These are phyloP conservation scores for Melanogaster broomeanus DNA, from an alignment of 768 basidiomycete genomes.

Conservation along the genomic window DNA sequence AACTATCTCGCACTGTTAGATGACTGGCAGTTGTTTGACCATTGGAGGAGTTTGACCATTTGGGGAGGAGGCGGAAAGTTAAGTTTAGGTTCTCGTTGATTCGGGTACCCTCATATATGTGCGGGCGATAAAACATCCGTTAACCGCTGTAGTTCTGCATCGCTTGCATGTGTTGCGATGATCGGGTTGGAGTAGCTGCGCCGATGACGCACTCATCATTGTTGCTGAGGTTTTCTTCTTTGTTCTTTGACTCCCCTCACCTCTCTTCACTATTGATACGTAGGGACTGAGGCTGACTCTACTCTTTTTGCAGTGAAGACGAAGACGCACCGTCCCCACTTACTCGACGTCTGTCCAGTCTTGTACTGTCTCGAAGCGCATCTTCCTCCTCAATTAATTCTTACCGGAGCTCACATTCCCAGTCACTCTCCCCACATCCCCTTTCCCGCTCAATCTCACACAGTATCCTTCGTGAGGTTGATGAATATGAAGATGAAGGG, in stretches of 20 bases:
- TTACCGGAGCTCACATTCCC: slow-evolving; percentile 14
- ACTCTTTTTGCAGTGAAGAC: slow-evolving; percentile 52
- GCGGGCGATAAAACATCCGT: slow-evolving; percentile 7
- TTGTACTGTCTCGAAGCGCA: slow-evolving; percentile 49
- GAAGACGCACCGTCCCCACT: slow-evolving; percentile 72
- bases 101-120: slow-evolving; percentile 8
- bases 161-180: neutral
- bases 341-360: slow-evolving; percentile 59
- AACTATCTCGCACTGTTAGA: neutral
- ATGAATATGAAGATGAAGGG: slow-evolving; percentile 17
- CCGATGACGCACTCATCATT: neutral
- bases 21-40: neutral
- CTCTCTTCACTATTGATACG: neutral
- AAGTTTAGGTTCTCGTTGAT: neutral
- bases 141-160: neutral
- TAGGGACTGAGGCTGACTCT: neutral
- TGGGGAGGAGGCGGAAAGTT: neutral
- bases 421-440: slow-evolving; percentile 12
- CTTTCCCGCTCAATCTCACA: slow-evolving; percentile 31
- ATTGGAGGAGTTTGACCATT: neutral
- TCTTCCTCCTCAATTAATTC: slow-evolving; percentile 45
- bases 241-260: neutral
- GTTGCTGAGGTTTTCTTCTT: slow-evolving; percentile 8
- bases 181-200: too few relatives aligned
- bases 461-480: slow-evolving; percentile 30